Evolutionary conservation across 2,329 filamentous ascomycete genomes (phyloP).

Genomic region (Zasmidium angulare): DNA sequence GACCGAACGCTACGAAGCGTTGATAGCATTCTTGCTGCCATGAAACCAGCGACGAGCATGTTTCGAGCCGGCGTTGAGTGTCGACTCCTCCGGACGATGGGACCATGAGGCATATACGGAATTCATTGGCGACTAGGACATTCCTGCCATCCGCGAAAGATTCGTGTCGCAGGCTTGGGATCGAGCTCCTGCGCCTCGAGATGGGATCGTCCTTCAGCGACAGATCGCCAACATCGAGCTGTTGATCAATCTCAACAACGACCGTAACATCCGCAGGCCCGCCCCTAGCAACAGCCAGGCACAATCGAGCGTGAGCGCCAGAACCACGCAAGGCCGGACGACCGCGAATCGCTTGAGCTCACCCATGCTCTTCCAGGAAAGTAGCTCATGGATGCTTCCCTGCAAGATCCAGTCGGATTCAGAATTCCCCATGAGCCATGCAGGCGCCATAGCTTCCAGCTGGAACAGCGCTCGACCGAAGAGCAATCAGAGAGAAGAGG

Average conservation of each 20-base stretch:
- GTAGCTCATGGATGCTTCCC: conserved; percentile 3
- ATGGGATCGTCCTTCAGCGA: no score
- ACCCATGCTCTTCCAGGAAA: conserved; percentile 1
- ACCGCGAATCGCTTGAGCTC: neutral
- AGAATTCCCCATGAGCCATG: neutral
- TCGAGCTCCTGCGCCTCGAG: no score
- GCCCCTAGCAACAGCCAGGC: neutral
- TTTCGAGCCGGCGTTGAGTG: neutral
- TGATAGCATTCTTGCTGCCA: neutral
- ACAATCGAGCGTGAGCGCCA: neutral
- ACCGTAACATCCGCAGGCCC: neutral
- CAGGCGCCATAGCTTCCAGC: conserved; percentile 7
- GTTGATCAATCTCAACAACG: neutral
- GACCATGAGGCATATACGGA: neutral
- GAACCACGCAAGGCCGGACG: neutral
- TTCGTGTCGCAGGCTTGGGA: no score
- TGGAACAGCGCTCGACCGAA: conserved; percentile 15
- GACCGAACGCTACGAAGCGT: neutral
- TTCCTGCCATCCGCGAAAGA: neutral
- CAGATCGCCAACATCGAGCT: no score
- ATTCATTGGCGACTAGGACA: neutral
- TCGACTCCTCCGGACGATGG: neutral
- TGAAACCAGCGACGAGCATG: neutral
- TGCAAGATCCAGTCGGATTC: conserved; percentile 4
- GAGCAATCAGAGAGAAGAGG: conserved; percentile 3